Conservation (phyloP, 2,329 filamentous ascomycete genomes). For the Cladobotryum mycophilum region DNA sequence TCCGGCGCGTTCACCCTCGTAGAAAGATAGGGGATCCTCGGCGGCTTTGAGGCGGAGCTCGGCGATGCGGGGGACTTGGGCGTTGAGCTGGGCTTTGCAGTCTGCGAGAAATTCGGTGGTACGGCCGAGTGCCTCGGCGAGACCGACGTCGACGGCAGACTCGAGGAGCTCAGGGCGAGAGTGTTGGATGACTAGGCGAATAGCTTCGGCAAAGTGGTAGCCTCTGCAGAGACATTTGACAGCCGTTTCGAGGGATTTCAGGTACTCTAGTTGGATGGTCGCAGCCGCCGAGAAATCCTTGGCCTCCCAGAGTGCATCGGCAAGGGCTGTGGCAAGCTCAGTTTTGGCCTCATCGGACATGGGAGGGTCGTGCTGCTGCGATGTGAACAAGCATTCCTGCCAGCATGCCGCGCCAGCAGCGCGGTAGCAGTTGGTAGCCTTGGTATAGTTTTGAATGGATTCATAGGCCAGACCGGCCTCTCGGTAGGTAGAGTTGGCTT, state of each 20-base stretch:
- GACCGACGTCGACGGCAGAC: conserved; percentile 66
- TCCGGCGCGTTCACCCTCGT: conserved; percentile 64
- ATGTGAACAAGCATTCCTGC: conserved; percentile 83
- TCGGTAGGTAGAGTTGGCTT: conserved; percentile 67
- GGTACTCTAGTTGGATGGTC: conserved; percentile 74
- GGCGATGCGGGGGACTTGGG: conserved; percentile 77
- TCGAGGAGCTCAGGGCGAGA: conserved; percentile 56
- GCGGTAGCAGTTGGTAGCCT: conserved; percentile 78
- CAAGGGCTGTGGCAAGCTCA: conserved; percentile 66
- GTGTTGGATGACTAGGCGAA: conserved; percentile 64
- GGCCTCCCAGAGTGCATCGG: conserved; percentile 71
- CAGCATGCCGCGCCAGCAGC: conserved; percentile 70
- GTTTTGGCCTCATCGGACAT: conserved; percentile 54
- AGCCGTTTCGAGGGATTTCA: conserved; percentile 63
- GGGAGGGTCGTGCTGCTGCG: conserved; percentile 58
- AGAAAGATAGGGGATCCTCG: conserved; percentile 82
- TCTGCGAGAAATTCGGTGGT: conserved; percentile 91
- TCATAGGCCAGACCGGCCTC: conserved; percentile 91
- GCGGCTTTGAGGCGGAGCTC: conserved; percentile 77
- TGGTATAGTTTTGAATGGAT: conserved; percentile 65
- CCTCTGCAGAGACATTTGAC: conserved; percentile 78
- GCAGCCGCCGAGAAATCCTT: conserved; percentile 81
- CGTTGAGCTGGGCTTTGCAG: conserved; percentile 76
- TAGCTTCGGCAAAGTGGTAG: conserved; percentile 82
- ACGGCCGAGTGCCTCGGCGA: conserved; percentile 72